phyloP scores from a whole-genome alignment of 2,329 filamentous ascomycete species.

The Fusarium incarnatum region DNA sequence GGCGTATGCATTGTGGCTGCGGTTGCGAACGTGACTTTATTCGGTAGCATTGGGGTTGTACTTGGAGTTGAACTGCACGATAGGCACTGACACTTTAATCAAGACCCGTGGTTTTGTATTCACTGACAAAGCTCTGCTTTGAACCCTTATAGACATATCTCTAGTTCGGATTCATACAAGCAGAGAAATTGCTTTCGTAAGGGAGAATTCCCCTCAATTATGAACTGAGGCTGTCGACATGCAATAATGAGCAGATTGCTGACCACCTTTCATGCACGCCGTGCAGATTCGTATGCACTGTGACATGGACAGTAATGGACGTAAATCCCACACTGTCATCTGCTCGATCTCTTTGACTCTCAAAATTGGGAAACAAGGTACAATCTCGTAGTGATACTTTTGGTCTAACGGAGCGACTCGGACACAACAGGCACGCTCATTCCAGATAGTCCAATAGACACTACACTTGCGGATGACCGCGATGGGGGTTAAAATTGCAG shows the following conservation, averaged over 20 bases:
- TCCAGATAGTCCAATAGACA: too few relatives aligned
- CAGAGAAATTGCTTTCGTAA: neutral
- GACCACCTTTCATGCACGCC: conserved; percentile 19
- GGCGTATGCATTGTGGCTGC: neutral
- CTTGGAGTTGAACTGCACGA: too few relatives aligned
- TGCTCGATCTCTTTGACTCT: accelerated
- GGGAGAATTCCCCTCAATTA: neutral
- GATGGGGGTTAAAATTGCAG: too few relatives aligned
- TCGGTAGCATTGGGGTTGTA: neutral
- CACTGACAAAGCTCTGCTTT: too few relatives aligned
- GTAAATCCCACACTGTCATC: neutral
- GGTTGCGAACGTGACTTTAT: neutral
- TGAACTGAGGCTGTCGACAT: neutral
- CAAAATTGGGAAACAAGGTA: too few relatives aligned
- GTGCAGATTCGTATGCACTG: neutral
- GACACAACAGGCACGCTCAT: neutral
- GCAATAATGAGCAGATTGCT: conserved; percentile 16
- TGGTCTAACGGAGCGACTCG: neutral
- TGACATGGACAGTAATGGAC: neutral
- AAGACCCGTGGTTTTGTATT: too few relatives aligned
- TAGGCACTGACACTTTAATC: too few relatives aligned
- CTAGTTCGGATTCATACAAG: accelerated
- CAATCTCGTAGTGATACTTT: neutral
- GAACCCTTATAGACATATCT: neutral
- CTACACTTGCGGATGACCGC: too few relatives aligned